A percentile compares a stretch with the other conserved stretches of the same genome.
phyloP scores from a whole-genome alignment of 2,329 filamentous ascomycete genomes.

The Mycosphaerella sp. region DNA sequence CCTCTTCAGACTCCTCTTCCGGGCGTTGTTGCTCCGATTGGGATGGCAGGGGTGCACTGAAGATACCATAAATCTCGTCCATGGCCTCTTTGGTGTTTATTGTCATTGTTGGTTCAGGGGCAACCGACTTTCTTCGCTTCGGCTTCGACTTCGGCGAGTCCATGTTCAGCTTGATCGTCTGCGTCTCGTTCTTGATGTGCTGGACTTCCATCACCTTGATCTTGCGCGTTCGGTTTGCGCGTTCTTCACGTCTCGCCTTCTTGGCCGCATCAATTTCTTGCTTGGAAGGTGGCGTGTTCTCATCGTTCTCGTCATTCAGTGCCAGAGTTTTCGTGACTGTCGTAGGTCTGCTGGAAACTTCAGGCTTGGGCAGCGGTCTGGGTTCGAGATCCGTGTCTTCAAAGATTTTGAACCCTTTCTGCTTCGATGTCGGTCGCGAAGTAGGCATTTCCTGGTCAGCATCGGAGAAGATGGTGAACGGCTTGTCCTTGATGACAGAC shows the following conservation, averaged over 20 bases:
- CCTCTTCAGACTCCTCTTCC: constrained; percentile 57
- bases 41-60: constrained; percentile 72
- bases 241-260: constrained; percentile 44
- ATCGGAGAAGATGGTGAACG: constrained; percentile 8
- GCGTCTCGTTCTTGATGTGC: constrained; percentile 70
- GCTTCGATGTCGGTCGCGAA: constrained; percentile 20
- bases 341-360: constrained; percentile 19
- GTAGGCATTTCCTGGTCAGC: constrained; percentile 5
- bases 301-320: constrained; percentile 42
- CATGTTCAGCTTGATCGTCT: constrained; percentile 90
- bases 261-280: constrained; percentile 39
- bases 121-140: constrained; percentile 65
- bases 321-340: constrained; percentile 29
- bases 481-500: constrained; percentile 2
- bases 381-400: constrained; percentile 25
- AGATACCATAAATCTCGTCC: constrained; percentile 95
- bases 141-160: constrained; percentile 80
- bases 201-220: constrained; percentile 71
- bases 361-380: constrained; percentile 3
- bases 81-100: constrained; percentile 91
- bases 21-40: constrained; percentile 42
- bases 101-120: constrained; percentile 94
- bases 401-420: constrained; percentile 33
- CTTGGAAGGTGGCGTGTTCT: constrained; percentile 40
- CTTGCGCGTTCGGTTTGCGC: constrained; percentile 46